These are phyloP conservation scores for Multifurca ochricompacta DNA, from an alignment of 768 basidiomycete species.

Conservation along the genomic window DNA sequence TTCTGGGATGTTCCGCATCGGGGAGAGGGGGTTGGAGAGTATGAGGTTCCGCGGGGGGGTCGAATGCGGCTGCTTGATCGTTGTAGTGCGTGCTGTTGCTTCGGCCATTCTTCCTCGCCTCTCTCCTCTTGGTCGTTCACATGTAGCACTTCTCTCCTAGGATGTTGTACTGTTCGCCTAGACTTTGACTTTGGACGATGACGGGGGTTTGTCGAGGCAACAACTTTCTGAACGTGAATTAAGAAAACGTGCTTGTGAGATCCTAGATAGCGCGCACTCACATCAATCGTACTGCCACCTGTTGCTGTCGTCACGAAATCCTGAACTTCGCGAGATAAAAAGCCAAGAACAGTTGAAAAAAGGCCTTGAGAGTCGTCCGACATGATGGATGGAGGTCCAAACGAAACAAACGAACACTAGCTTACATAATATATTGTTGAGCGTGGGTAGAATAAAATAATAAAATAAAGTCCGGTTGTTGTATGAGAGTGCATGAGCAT, in stretches of 20 bases:
- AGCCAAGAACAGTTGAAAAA: slow-evolving; percentile 57
- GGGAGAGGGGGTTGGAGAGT: slow-evolving; percentile 5
- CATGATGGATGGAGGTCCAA: slow-evolving; percentile 1
- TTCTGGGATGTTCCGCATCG: neutral
- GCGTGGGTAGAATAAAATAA: neutral
- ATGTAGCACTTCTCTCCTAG: slow-evolving; percentile 1
- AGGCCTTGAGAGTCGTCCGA: slow-evolving; percentile 30
- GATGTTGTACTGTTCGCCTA: neutral
- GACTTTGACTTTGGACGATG: neutral
- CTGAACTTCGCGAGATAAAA: slow-evolving; percentile 62
- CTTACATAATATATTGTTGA: slow-evolving; percentile 20
- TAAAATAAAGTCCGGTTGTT: neutral
- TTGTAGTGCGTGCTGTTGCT: neutral
- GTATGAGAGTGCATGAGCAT: neutral
- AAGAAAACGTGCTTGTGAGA: neutral
- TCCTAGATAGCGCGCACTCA: slow-evolving; percentile 1
- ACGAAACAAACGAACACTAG: slow-evolving; percentile 3
- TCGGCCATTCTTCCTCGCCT: slow-evolving; percentile 2
- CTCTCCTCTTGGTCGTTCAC: neutral
- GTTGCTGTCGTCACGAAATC: slow-evolving; percentile 65
- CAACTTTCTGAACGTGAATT: neutral
- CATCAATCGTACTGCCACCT: slow-evolving; percentile 29
- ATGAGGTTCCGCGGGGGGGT: slow-evolving; percentile 8
- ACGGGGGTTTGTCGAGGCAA: slow-evolving; percentile 3
- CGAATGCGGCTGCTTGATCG: neutral